phyloP scores from a whole-genome alignment of 495 filamentous ascomycete genomes.

The Penicillium subrubescens region DNA sequence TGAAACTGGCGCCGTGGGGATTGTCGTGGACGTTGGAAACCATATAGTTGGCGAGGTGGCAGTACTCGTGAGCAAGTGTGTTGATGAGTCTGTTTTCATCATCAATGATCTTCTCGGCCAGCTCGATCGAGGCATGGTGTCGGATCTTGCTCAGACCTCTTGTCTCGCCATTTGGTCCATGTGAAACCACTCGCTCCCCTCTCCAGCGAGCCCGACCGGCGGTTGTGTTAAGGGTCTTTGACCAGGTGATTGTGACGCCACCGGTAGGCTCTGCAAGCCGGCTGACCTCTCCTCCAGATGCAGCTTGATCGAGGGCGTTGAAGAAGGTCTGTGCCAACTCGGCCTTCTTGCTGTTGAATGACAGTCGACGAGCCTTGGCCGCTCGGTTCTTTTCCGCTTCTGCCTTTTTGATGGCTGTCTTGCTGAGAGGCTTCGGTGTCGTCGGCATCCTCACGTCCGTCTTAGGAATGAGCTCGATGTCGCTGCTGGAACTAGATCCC shows the following conservation, averaged over 20 bases:
- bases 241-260: constrained; percentile 81
- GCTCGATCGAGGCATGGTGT: constrained; percentile 80
- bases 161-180: constrained; percentile 22
- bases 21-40: constrained; percentile 65
- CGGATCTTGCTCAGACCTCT: constrained; percentile 27
- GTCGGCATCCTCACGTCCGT: constrained; percentile 10
- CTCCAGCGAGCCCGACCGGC: constrained; percentile 88
- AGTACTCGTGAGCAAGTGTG: constrained; percentile 91
- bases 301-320: constrained; percentile 65
- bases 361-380: constrained; percentile 52
- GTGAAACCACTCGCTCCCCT: constrained; percentile 50
- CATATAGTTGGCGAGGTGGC: constrained; percentile 89
- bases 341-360: constrained; percentile 69
- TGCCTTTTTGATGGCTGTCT: constrained; percentile 48
- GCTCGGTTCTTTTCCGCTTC: constrained; percentile 44
- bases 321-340: constrained; percentile 70
- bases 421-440: constrained; percentile 42
- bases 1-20: constrained; percentile 84
- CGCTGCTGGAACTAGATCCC: constrained; percentile 11
- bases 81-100: constrained; percentile 78
- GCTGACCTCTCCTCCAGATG: constrained; percentile 64
- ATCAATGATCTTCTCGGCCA: constrained; percentile 83
- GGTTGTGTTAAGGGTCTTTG: constrained; percentile 80
- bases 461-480: constrained; percentile 16
- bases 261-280: constrained; percentile 64